Evolutionary conservation across 345 rosid genomes (phyloP), one percentile per base, ranked within the genome.

Genomic region (Acer yangbiense): DNA sequence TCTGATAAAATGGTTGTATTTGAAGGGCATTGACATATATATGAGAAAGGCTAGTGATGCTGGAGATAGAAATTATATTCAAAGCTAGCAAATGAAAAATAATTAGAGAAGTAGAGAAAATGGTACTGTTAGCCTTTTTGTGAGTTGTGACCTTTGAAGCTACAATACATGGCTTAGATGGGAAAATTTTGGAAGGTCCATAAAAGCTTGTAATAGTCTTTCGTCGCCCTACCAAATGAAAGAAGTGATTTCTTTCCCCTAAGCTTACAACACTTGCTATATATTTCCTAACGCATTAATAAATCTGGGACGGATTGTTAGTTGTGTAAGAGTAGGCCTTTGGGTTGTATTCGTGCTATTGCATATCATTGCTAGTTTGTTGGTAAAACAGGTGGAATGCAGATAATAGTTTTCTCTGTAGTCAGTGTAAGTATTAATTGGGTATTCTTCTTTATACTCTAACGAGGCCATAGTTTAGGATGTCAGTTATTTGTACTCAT

Each of bases 51-150:
- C 8, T 29, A 52, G 17, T 8, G 17, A 71, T 29, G 18, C 64
- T 9, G 18, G 10, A 57, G 12, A 17, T 27, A 65, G 13, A 46
- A 35, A 58, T 17, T 58, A n/a, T 46, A 54, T 57, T 6, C 9
- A 12, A 74, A 62, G 16, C 46, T 74, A 29, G n/a, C 46, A 6
- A 74, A 44, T 62, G 57, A 74, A 44, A 48, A 44, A 29, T 46
- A 17, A 27, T 29, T 9, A 27, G 69, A 60, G 21, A 50, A 43
- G 64, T 14, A 4, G 18, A 23, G 35, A 39, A 21, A 41, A 16
- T 39, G 21, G 11, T n/a, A 71, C 63, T 32, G 52, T 50, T 75
- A 4, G 41, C 29, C 17, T 52, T 29, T 32, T 32, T 6, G 66
- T 60, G 60, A 48, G 20, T 32, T 6, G 66, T 73, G 60, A 48